These are phyloP conservation scores for Hymenoscyphus infarciens DNA, from an alignment of 2,329 filamentous ascomycete genomes.

Conservation along the genomic window DNA sequence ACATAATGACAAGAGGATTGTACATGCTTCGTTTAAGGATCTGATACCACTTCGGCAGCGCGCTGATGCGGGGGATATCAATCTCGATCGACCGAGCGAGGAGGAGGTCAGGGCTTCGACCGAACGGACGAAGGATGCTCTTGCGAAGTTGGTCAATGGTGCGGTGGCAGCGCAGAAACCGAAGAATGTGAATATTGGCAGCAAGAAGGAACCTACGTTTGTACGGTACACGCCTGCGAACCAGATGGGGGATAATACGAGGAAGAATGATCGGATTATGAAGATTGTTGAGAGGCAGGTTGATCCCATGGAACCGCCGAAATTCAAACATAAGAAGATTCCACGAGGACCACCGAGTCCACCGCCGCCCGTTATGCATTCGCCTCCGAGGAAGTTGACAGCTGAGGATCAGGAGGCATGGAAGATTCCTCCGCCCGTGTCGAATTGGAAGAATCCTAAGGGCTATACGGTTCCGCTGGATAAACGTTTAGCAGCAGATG, in stretches of 20 bases:
- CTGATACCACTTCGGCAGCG: conserved; percentile 90
- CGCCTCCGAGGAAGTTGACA: conserved; percentile 88
- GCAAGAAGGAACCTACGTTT: conserved; percentile 81
- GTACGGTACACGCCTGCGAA: conserved; percentile 94
- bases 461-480: conserved; percentile 95
- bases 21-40: conserved; percentile 96
- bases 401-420: conserved; percentile 96
- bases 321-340: conserved; percentile 99
- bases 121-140: conserved; percentile 81
- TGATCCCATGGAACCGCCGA: conserved; percentile 95
- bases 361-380: conserved; percentile 91
- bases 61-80: conserved; percentile 88
- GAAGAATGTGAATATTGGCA: conserved; percentile 85
- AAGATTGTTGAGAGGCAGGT: conserved; percentile 94
- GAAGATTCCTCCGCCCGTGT: conserved; percentile 86
- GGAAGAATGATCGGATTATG: conserved; percentile 93
- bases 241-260: conserved; percentile 85
- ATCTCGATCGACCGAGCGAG: conserved; percentile 76
- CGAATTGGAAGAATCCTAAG: conserved; percentile 99
- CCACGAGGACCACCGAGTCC: conserved; percentile 88
- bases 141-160: conserved; percentile 77
- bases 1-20: conserved; percentile 76
- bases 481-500: conserved; percentile 91
- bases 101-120: conserved; percentile 82
- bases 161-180: conserved; percentile 91